Evolutionary conservation across 2,329 filamentous ascomycete genomes (phyloP), one percentile per base, ranked within the genome.

Genomic region (Arthrobotrys musiformis): DNA sequence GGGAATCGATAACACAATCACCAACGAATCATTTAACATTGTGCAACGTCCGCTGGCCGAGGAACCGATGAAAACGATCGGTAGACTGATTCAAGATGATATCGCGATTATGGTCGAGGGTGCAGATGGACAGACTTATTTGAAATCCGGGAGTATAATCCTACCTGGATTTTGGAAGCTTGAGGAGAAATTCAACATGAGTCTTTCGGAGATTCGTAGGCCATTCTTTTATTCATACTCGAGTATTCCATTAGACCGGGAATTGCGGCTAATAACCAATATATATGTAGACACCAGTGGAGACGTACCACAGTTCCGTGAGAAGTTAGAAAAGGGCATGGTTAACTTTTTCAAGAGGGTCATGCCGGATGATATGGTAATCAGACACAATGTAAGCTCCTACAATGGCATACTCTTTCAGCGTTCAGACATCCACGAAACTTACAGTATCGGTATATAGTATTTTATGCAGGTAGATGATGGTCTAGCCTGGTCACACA

Each of bases 381-480:
- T 89, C 19, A 82, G 78, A 60, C 81, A 61, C 81, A 84, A 81
- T 79, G 82, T 80, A 24, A 22, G 44, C 40, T 46, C 62, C 19
- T 15, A 33, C 64, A n/a, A n/a, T n/a, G n/a, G 7, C 13, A 50
- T 19, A 19, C 9, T 42, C 9, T 13, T 17, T 4, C 13, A 17
- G 8, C 17, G 13, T 40, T 17, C 11, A 15, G 30, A 1, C 15
- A 40, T 19, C 37, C 56, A 61, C 22, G 19, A 61, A 50, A 42
- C 22, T 35, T 52, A 35, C 11, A 15, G 0, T 48, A 19, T 33
- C 40, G 94, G n/a, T n/a, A n/a, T n/a, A 82, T 94, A 95, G 82
- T 96, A 95, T 84, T 96, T 96, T 85, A 88, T 96, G 79, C 93
- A 96, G 84, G 92, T 95, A 0, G 93, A 96, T 81, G 92, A 93